These are phyloP conservation scores for Inonotus hispidus DNA, from an alignment of 1,284 basidiomycete species.

Conservation along the genomic window DNA sequence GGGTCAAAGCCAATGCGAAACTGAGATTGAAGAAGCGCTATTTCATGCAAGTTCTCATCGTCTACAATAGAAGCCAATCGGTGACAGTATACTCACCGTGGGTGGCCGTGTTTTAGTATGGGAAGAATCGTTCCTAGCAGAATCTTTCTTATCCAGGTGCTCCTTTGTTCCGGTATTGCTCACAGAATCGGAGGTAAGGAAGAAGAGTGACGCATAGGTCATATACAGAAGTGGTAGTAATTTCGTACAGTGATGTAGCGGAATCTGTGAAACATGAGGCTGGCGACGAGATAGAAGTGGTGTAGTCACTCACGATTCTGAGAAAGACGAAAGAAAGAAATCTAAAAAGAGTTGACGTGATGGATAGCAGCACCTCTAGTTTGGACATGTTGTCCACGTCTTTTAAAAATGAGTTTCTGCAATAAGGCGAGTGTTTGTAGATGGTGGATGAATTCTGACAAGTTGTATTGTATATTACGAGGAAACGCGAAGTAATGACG, in stretches of 20 bases:
- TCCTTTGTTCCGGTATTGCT: background rate
- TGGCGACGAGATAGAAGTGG: background rate
- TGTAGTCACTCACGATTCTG: constrained; percentile 31
- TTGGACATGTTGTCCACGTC: background rate
- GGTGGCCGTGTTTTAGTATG: background rate
- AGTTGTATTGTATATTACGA: no score
- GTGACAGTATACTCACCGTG: background rate
- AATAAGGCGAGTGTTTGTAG: no score
- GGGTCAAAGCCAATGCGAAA: constrained; percentile 18
- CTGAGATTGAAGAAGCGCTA: constrained; percentile 20
- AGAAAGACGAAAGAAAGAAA: constrained; percentile 36
- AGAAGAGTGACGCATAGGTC: background rate
- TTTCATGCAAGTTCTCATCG: constrained; percentile 2
- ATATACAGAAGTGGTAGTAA: background rate
- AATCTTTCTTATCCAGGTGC: background rate
- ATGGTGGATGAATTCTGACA: no score
- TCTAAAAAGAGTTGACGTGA: constrained; percentile 34
- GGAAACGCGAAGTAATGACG: background rate
- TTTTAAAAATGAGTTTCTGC: background rate
- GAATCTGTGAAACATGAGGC: background rate
- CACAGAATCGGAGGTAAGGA: background rate
- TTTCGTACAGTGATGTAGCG: background rate
- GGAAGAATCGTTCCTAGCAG: background rate
- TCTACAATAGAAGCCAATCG: background rate
- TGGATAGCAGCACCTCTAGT: background rate